phyloP scores from a whole-genome alignment of 208 protist genomes.

The Phytomonas francai region DNA sequence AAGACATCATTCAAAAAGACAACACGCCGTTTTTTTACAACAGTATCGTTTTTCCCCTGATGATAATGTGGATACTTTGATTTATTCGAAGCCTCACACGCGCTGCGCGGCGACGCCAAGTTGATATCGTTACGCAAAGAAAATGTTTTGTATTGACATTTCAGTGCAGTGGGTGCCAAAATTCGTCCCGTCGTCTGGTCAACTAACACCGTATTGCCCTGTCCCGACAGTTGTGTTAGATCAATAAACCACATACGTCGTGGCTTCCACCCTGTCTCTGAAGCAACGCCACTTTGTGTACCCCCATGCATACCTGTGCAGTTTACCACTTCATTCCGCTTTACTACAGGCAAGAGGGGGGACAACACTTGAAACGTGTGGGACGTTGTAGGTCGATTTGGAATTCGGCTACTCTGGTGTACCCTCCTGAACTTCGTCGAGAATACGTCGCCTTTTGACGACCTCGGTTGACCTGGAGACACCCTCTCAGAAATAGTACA shows the following conservation, averaged over 20 bases:
- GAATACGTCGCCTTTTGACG: background rate
- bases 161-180: background rate
- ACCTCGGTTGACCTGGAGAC: background rate
- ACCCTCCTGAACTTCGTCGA: background rate
- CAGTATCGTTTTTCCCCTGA: background rate
- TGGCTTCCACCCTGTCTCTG: background rate
- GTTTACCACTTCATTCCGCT: background rate
- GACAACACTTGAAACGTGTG: background rate
- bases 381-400: background rate
- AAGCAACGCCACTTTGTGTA: background rate
- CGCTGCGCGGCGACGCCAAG: background rate
- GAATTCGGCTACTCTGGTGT: background rate
- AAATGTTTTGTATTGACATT: background rate
- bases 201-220: constrained; percentile 21
- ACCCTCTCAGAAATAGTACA: background rate
- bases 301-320: background rate
- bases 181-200: constrained; percentile 8
- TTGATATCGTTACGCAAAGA: background rate
- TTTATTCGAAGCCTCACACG: background rate
- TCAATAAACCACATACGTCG: constrained; percentile 19
- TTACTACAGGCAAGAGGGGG: background rate
- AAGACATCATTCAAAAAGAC: background rate
- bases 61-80: background rate
- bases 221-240: constrained; percentile 20
- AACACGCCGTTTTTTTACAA: background rate